phyloP scores from a whole-genome alignment of 352 stramenopile species.

The Aphanomyces cochlioides region DNA sequence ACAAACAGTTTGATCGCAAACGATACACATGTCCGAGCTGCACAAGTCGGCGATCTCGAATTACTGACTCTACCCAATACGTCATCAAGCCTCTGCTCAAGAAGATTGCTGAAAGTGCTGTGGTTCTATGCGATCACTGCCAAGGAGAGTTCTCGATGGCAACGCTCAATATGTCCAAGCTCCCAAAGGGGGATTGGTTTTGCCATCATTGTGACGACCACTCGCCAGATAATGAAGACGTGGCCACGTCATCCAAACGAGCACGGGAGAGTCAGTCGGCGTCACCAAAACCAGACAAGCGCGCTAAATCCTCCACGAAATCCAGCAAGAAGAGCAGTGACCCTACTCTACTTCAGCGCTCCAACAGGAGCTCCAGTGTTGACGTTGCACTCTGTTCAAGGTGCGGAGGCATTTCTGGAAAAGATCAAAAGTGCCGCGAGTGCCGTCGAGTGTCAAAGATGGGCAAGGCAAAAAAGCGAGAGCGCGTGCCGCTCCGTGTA shows the following conservation, averaged over 20 bases:
- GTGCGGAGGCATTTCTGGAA: neutral
- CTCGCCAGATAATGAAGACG: slow-evolving; percentile 3
- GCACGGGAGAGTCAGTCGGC: neutral
- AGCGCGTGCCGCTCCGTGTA: slow-evolving; percentile 17
- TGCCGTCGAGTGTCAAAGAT: neutral
- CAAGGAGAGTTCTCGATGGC: slow-evolving; percentile 28
- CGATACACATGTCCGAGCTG: slow-evolving; percentile 17
- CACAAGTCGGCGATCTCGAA: neutral
- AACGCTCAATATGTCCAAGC: slow-evolving; percentile 13
- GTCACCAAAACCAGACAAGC: neutral
- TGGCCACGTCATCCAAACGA: neutral
- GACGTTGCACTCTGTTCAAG: neutral
- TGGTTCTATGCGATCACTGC: slow-evolving; percentile 27
- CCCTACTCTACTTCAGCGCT: neutral
- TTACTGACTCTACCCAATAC: neutral
- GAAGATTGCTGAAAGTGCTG: slow-evolving; percentile 1
- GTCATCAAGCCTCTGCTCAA: slow-evolving; percentile 18
- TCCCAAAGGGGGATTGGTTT: slow-evolving; percentile 26
- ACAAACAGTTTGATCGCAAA: neutral
- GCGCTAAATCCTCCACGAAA: neutral
- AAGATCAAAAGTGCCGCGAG: neutral
- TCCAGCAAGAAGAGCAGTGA: neutral
- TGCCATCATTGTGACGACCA: slow-evolving; percentile 22
- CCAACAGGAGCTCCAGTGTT: neutral
- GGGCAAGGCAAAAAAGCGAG: slow-evolving; percentile 2